Percentiles rank a stretch among this genome's conserved stretches.
Conservation (phyloP, 352 stramenopile genomes). For the Lagenidium giganteum region DNA sequence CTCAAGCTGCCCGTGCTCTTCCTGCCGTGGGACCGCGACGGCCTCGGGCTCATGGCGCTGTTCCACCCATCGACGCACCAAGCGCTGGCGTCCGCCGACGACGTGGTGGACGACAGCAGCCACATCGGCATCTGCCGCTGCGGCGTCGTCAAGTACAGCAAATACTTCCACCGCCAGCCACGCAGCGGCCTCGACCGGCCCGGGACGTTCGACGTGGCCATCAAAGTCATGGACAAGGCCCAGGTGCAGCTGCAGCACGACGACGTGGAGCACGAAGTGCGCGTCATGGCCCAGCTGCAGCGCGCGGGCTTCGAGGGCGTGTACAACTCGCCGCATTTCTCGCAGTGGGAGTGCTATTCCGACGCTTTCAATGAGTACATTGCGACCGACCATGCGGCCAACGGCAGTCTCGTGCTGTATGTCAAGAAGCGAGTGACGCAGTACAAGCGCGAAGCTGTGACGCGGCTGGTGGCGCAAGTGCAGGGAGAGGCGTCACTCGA, state of each 20-base stretch:
- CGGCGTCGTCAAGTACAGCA: slow-evolving; percentile 64
- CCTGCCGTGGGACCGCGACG: slow-evolving; percentile 64
- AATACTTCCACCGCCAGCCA: slow-evolving; percentile 57
- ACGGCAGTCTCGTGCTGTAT: slow-evolving; percentile 66
- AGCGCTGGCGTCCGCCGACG: slow-evolving; percentile 30
- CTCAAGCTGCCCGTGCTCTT: slow-evolving; percentile 64
- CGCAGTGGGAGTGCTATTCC: slow-evolving; percentile 67
- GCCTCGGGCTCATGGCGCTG: slow-evolving; percentile 63
- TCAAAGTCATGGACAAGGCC: slow-evolving; percentile 73
- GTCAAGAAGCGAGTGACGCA: slow-evolving; percentile 56
- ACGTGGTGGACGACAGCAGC: slow-evolving; percentile 37
- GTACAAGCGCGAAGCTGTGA: slow-evolving; percentile 62
- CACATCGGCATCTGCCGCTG: slow-evolving; percentile 68
- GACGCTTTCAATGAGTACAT: slow-evolving; percentile 78
- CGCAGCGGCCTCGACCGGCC: slow-evolving; percentile 15
- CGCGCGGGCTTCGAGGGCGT: slow-evolving; percentile 46
- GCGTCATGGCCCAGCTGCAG: slow-evolving; percentile 75
- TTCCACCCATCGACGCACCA: slow-evolving; percentile 36
- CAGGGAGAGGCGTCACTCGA: slow-evolving; percentile 39
- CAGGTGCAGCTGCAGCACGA: slow-evolving; percentile 68
- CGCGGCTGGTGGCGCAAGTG: slow-evolving; percentile 44
- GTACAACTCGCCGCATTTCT: slow-evolving; percentile 58
- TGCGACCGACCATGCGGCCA: slow-evolving; percentile 65
- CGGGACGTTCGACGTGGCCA: slow-evolving; percentile 47
- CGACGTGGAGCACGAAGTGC: slow-evolving; percentile 74